Evolutionary conservation across 768 basidiomycete genomes (phyloP), one percentile per base, ranked within the genome.

Genomic region (Tulasnella sp.): DNA sequence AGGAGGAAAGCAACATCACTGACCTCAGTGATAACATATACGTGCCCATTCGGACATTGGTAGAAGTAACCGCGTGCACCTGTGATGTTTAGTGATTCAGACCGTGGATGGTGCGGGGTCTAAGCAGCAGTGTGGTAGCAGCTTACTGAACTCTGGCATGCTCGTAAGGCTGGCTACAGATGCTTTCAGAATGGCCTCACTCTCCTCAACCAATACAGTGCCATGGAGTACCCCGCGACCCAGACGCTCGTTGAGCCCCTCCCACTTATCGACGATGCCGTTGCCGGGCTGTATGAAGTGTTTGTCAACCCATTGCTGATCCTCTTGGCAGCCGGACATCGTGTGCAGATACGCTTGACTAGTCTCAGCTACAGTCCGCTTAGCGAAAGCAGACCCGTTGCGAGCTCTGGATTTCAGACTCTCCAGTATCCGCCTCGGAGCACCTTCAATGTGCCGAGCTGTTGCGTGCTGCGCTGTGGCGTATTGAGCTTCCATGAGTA

Each of bases 151-250:
- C 24, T 4, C 57, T 31, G 30, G 46, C 46, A 38, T 38, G 7
- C 34, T 4, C 24, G 4, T 17, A 31, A n/a, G 41, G 8, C 31
- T 41, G 4, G 19, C 38, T 27, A 49, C 55, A n/a, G 82, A 65
- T 0, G 77, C 77, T 45, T 72, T 73, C 34, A 83, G 73, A 29
- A 84, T 73, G 10, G 68, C 68, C 61, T 74, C 74, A 29, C 73
- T 73, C 62, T 85, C 83, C 3, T 81, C 70, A 46, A 78, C 65
- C 11, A 80, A 80, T 2, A 84, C 67, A 0, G 78, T 69, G 55
- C 74, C 62, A 58, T 84, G 82, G 64, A 80, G 76, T 0, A 73
- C 76, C 52, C 73, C 75, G 49, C 49, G 25, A 10, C 69, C 65
- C 34, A 83, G 66, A 15, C 71, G 72, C 15, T 59, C 49, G 60